phyloP scores from a whole-genome alignment of 2,329 filamentous ascomycete species.

The Exophiala mesophila region DNA sequence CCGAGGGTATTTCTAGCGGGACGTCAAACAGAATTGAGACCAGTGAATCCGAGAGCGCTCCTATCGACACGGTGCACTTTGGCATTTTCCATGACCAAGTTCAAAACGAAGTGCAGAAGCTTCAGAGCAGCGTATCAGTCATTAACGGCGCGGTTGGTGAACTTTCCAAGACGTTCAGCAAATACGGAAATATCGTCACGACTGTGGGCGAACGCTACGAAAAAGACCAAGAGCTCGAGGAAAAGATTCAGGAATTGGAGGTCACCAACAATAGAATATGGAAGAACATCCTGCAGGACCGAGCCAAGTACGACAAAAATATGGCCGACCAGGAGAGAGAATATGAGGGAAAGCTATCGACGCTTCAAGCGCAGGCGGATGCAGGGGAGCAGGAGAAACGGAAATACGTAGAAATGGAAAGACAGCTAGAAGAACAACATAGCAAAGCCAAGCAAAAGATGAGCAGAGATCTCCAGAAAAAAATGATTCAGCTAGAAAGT shows the following conservation, averaged over 20 bases:
- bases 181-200: background rate
- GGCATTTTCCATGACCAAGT: constrained; percentile 1
- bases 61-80: background rate
- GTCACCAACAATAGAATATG: background rate
- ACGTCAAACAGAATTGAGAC: constrained; percentile 1
- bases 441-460: background rate
- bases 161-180: background rate
- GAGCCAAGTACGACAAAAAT: background rate
- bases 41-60: background rate
- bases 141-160: background rate
- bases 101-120: background rate
- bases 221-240: background rate
- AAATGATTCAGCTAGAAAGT: constrained; percentile 1
- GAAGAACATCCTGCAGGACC: background rate
- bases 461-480: background rate
- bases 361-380: background rate
- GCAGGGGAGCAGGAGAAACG: constrained; percentile 1
- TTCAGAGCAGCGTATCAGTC: background rate
- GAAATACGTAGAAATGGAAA: constrained; percentile 2
- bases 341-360: background rate
- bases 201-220: background rate
- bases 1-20: background rate
- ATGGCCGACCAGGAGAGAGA: background rate
- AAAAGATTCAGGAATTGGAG: background rate
- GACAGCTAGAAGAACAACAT: background rate